Base-by-base conservation (phyloP, 208 protist genomes). In the Acanthamoeba divionensis region DNA sequence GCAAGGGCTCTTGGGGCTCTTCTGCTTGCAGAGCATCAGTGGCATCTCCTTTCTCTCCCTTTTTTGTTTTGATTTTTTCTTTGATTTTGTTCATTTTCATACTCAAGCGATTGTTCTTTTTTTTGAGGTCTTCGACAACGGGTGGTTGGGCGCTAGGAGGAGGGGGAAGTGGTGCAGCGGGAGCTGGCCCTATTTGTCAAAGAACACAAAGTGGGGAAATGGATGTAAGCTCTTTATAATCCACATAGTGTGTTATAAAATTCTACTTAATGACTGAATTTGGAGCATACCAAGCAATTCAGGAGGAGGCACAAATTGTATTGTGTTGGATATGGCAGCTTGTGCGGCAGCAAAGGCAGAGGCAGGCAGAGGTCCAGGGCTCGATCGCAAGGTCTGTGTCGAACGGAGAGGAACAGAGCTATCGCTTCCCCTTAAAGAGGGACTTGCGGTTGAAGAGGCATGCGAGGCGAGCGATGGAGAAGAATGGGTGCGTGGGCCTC, bases 91-190 rank as follows among this genome's bases (percentile, higher is more conserved):
- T 44, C 73, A 83, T 83, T 29, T 54, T 26, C 44, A 83, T n/a
- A n/a, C 73, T 83, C 50, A 83, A 54, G 26, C 73, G 44, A 41
- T 83, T 83, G 50, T 83, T 83, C 50, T 44, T 54, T 38, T 83
- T 83, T 47, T 33, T 62, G 50, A 65, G 57, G 44, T 31, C 73
- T 15, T 83, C 73, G 0, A 62, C 71, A 9, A 65, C 73, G n/a
- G 3, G 7, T 5, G 38, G 31, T 9, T 29, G 73, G 73, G 9
- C 21, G 50, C 9, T 47, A 54, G 12, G 73, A 83, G 2, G 48
- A 36, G 33, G 73, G 73, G 7, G 73, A 54, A 12, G 69, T 47
- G 13, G 69, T 47, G 24, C 45, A 5, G 1, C 24, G 45, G 5
- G 5, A 10, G 48, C 50, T 54, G 24, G 26, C 69, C 33, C 73